A percentile compares a stretch with the other conserved stretches of the same genome.
phyloP scores from a whole-genome alignment of 1,284 basidiomycete species.

The Trametes versicolor region DNA sequence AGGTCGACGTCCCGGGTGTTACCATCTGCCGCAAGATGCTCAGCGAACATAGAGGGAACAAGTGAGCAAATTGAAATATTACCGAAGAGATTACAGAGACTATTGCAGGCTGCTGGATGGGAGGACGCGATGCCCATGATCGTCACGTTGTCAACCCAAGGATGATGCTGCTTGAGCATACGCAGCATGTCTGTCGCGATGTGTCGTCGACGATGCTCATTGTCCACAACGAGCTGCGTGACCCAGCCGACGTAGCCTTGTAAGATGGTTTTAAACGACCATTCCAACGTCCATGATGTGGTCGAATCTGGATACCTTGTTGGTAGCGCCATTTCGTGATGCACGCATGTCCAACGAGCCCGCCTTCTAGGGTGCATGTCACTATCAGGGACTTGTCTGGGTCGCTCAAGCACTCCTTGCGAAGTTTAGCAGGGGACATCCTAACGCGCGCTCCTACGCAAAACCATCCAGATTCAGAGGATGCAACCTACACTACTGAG shows the following conservation, averaged over 20 bases:
- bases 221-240: conserved; percentile 34
- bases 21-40: background rate
- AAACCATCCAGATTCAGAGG: background rate
- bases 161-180: conserved; percentile 10
- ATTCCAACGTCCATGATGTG: background rate
- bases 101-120: conserved; percentile 31
- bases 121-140: conserved; percentile 33
- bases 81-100: conserved; percentile 28
- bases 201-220: conserved; percentile 19
- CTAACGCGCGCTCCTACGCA: conserved; percentile 25
- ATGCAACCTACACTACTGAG: too few species aligned
- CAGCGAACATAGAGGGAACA: background rate
- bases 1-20: conserved; percentile 20
- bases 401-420: conserved; percentile 24
- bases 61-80: background rate
- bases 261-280: too few species aligned
- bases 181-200: conserved; percentile 31
- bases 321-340: conserved; percentile 28
- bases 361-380: conserved; percentile 8
- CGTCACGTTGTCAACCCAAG: conserved; percentile 25
- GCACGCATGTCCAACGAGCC: conserved; percentile 34
- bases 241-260: conserved; percentile 32
- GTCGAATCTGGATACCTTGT: conserved; percentile 8
- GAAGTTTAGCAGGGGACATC: conserved; percentile 22
- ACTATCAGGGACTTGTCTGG: conserved; percentile 13